These are phyloP conservation scores for Solanum clarkiae DNA, from an alignment of 257 asterid species.

Conservation along the genomic window DNA sequence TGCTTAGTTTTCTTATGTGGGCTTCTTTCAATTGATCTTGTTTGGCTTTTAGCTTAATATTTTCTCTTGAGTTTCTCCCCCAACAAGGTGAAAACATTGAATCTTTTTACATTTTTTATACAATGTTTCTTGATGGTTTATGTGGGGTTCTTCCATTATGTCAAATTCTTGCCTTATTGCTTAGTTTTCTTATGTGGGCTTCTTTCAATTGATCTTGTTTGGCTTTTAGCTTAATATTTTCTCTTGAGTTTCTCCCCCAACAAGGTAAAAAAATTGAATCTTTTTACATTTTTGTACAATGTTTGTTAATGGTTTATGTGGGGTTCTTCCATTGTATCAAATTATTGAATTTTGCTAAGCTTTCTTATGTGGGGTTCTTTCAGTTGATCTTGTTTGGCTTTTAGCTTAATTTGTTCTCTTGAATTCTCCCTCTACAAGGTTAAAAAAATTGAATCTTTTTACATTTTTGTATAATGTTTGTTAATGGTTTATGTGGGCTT, in stretches of 20 bases:
- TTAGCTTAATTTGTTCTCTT: neutral
- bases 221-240: neutral
- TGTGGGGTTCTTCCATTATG: neutral
- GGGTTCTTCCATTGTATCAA: neutral
- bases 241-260: slow-evolving; percentile 16
- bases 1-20: neutral
- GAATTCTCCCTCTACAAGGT: slow-evolving; percentile 48
- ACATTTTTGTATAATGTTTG: neutral
- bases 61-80: slow-evolving; percentile 10
- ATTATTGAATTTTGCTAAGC: neutral
- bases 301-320: neutral
- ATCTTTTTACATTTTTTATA: neutral
- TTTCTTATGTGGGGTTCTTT: neutral
- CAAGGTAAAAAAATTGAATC: slow-evolving; percentile 23
- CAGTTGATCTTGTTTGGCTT: slow-evolving; percentile 22
- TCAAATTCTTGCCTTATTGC: neutral
- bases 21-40: slow-evolving; percentile 9
- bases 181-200: neutral
- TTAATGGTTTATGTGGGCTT: neutral
- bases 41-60: slow-evolving; percentile 8
- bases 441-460: neutral
- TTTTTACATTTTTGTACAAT: neutral
- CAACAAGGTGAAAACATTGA: slow-evolving; percentile 27
- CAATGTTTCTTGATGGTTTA: no score
- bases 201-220: slow-evolving; percentile 17